A percentile compares a stretch with the other conserved stretches of the same genome.
phyloP scores from a whole-genome alignment of 2,329 filamentous ascomycete genomes.

The Cytospora leucostoma region DNA sequence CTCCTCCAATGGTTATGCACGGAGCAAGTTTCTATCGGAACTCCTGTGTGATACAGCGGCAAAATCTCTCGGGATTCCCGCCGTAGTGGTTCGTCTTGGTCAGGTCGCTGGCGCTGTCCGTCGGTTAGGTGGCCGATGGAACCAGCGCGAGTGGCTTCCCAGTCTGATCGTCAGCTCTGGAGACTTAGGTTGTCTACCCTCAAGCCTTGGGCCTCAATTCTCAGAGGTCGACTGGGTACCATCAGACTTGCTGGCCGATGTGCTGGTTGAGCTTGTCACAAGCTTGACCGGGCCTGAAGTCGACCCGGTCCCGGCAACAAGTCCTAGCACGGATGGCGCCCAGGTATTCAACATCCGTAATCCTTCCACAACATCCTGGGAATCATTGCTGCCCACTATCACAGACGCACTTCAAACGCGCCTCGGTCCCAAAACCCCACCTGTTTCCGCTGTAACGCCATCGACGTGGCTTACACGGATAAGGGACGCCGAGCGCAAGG shows the following conservation, averaged over 20 bases:
- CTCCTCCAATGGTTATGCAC: constrained; percentile 35
- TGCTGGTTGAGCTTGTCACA: neutral
- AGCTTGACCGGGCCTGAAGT: neutral
- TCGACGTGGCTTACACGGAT: constrained; percentile 8
- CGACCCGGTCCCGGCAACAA: too few relatives aligned
- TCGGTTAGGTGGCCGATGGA: constrained; percentile 6
- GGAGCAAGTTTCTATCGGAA: constrained; percentile 42
- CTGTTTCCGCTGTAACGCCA: neutral
- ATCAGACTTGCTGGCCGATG: constrained; percentile 10
- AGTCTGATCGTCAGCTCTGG: constrained; percentile 10
- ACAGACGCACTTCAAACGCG: neutral
- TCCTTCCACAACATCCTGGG: constrained; percentile 10
- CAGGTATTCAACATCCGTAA: constrained; percentile 13
- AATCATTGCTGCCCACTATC: constrained; percentile 4
- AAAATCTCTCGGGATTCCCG: constrained; percentile 32
- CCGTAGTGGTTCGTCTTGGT: constrained; percentile 39
- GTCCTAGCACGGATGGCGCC: neutral
- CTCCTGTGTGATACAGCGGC: constrained; percentile 36
- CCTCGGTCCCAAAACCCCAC: neutral
- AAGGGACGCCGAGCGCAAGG: constrained; percentile 9
- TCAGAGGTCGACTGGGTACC: constrained; percentile 13
- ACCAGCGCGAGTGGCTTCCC: constrained; percentile 15
- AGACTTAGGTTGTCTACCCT: constrained; percentile 3
- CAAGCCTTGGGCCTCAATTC: constrained; percentile 1
- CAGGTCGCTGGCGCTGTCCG: constrained; percentile 37